phyloP scores from a whole-genome alignment of 2,329 filamentous ascomycete species.

The Stemphylium lycopersici region DNA sequence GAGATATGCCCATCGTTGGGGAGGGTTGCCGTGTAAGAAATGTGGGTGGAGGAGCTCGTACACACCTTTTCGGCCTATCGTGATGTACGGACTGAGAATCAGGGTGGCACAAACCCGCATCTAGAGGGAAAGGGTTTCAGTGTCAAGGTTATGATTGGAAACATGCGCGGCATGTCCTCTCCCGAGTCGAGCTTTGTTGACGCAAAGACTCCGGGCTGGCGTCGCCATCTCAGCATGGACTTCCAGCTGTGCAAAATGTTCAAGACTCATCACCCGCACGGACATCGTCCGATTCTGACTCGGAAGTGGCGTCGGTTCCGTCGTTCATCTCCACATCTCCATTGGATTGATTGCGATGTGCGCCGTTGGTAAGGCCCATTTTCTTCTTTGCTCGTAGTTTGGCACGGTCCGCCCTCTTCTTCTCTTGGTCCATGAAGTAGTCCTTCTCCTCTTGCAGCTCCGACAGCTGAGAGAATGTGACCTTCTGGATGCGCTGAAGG shows the following conservation, averaged over 20 bases:
- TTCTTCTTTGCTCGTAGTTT: slow-evolving; percentile 30
- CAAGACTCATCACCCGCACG: slow-evolving; percentile 18
- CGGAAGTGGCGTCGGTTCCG: slow-evolving; percentile 22
- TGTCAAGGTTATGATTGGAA: neutral
- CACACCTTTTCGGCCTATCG: neutral
- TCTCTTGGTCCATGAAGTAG: slow-evolving; percentile 42
- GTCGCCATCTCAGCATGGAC: neutral
- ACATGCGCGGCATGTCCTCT: slow-evolving; percentile 12
- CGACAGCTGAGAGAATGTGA: slow-evolving; percentile 53
- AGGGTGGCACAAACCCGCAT: slow-evolving; percentile 16
- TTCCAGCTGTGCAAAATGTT: neutral
- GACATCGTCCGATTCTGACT: slow-evolving; percentile 25
- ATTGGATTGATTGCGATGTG: slow-evolving; percentile 7
- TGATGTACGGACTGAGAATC: slow-evolving; percentile 19
- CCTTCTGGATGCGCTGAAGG: slow-evolving; percentile 53
- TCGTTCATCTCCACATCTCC: slow-evolving; percentile 43
- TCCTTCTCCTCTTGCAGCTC: slow-evolving; percentile 52
- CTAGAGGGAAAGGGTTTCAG: slow-evolving; percentile 3
- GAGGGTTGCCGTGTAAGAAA: neutral
- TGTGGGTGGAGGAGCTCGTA: neutral
- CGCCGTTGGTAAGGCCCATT: slow-evolving; percentile 27
- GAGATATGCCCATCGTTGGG: neutral
- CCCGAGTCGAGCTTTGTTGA: slow-evolving; percentile 8
- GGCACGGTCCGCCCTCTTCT: slow-evolving; percentile 32
- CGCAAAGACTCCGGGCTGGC: neutral